Evolutionary conservation across 2,329 filamentous ascomycete species (phyloP), one percentile per base, ranked within the genome.

Genomic region (Ceratocystis huliohia): DNA sequence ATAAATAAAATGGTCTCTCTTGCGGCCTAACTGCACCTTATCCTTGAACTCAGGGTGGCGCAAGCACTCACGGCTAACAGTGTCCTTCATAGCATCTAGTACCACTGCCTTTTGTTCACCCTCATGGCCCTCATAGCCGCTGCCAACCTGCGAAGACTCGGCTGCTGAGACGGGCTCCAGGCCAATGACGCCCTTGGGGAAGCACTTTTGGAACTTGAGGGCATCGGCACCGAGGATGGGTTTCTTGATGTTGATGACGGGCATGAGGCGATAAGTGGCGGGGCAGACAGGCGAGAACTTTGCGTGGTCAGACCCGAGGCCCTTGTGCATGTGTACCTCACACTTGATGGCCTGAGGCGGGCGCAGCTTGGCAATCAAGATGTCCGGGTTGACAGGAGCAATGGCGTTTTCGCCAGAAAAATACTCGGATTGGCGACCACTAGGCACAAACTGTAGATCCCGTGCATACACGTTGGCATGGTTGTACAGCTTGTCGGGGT

Each of bases 241-340:
- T 71, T 82, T 79, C 57, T 82, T 79, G 73, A 99, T 97, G 70
- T 83, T 82, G 75, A 99, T 97, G 70, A 87, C 87, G 6, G 94
- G 94, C 73, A 99, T 79, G 22, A 99, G 82, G 63, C 94, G 86
- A 79, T 99, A 99, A 28, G 88, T 90, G 2, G 94, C 94, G 1
- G 94, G 96, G 2, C 93, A 92, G 45, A 97, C 94, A 61, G 94
- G 94, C 0, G 91, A 96, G 79, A 94, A 99, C 77, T 99, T 99
- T 71, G 94, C 88, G 76, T 99, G 94, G 76, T 99, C 94, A 70
- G 88, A 85, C 61, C 94, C 94, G 70, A 95, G 86, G 68, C 95
- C 94, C 78, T 96, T 96, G 78, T 96, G 86, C 78, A 93, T 94
- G 79, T 97, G 92, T 83, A 96, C 88, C 70, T 89, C 86, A 69